Percentiles rank a stretch among this genome's conserved stretches.
These are phyloP conservation scores for Apiotrichum veenhuisii DNA, from an alignment of 1,284 basidiomycete species.

Conservation along the genomic window DNA sequence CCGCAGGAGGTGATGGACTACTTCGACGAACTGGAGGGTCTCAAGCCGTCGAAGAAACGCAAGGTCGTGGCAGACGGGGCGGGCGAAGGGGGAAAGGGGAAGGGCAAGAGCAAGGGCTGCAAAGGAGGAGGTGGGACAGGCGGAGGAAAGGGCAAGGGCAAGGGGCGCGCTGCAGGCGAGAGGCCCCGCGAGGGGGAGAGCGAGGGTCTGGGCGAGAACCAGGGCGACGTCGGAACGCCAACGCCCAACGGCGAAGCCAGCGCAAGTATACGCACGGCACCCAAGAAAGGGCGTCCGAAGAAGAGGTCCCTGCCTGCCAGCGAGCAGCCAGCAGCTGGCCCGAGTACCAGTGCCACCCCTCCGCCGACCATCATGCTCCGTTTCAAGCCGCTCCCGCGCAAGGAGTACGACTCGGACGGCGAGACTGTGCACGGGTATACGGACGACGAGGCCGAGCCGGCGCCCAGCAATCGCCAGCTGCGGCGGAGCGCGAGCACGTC, in stretches of 20 bases:
- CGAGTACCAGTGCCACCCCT: too few species aligned
- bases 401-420: conserved; percentile 41
- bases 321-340: too few species aligned
- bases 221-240: neutral
- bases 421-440: conserved; percentile 38
- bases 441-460: conserved; percentile 19
- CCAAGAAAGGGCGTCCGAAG: neutral
- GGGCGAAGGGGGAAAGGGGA: neutral
- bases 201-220: neutral
- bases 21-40: conserved; percentile 5
- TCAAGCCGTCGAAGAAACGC: neutral
- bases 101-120: neutral
- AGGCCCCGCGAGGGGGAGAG: neutral
- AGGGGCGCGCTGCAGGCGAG: neutral
- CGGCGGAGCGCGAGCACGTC: neutral
- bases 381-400: conserved; percentile 4
- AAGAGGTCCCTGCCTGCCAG: neutral
- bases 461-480: neutral
- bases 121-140: neutral
- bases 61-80: neutral
- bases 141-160: neutral
- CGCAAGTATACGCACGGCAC: too few species aligned
- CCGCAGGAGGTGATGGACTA: conserved; percentile 18
- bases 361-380: neutral
- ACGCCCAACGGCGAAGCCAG: neutral